Percentiles rank a stretch among this genome's conserved stretches.
phyloP scores from a whole-genome alignment of 148 eudicot species.

The Rhododendron williamsianum region DNA sequence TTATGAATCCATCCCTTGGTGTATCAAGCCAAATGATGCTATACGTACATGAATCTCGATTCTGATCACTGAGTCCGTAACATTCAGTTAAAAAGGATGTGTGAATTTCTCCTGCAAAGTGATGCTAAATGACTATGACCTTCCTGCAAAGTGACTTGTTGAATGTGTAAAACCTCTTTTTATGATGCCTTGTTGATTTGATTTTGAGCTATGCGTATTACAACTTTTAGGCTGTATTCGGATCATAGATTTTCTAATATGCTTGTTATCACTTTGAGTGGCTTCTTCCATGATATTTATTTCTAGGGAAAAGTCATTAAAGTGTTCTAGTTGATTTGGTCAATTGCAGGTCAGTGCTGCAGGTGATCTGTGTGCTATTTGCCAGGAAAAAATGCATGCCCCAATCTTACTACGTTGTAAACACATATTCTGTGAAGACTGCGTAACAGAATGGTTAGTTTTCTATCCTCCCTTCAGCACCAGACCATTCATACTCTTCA shows the following conservation, averaged over 20 bases:
- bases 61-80: not conserved
- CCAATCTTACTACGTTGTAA: constrained; percentile 87
- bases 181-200: constrained; percentile 2
- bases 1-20: not conserved
- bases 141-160: not conserved
- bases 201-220: not conserved
- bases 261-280: not conserved
- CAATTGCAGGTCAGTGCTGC: constrained; percentile 60
- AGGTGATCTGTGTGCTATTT: constrained; percentile 90
- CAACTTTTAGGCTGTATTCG: not conserved
- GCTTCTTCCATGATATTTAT: not conserved
- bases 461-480: not conserved
- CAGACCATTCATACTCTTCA: not conserved
- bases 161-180: not conserved
- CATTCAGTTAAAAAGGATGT: not conserved
- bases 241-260: not conserved
- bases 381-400: constrained; percentile 96
- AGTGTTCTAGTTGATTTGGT: not conserved
- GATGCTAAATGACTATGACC: not conserved
- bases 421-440: constrained; percentile 94
- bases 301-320: not conserved
- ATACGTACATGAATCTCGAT: not conserved
- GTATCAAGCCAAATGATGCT: not conserved
- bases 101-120: not conserved
- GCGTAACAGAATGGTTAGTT: constrained; percentile 89